Base-by-base conservation (phyloP, 2,329 filamentous ascomycete genomes). In the Verticillium albo-atrum region DNA sequence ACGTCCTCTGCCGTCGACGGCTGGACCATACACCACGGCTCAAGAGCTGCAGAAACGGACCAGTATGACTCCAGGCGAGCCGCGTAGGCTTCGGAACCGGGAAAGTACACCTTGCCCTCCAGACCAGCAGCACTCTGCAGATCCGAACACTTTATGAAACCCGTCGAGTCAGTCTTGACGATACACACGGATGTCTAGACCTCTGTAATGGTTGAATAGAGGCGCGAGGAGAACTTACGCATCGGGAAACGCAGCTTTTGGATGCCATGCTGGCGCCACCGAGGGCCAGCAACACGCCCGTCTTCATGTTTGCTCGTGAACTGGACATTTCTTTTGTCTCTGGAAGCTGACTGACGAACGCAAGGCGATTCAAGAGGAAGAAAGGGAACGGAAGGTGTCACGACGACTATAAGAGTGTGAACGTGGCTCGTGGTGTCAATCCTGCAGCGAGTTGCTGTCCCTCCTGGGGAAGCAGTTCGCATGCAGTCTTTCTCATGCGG, bases 1-100 rank as follows among this genome's bases (percentile, higher is more conserved):
- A 77, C 74, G 60, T 79, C 75, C 6, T 71, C 61, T 6, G 71
- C 63, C 1, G 69, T 68, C 28, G 64, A 60, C 2, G 74, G 74
- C 55, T 73, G 62, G 7, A 69, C 71, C 63, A 75, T 71, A 51
- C 75, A 76, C 67, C 71, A 72, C 6, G 74, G 70, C 4, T 66
- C 57, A 27, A 75, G 61, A 7, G 72, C 72, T 2, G 74, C 74
- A 34, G 71, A 72, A 35, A 64, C 60, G 5, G 74, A 75, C 70
- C 71, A 76, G 66, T 75, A 76, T 1, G 71, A 68, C 26, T 66
- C 63, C 56, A 75, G 66, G 6, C 72, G 70, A 9, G 66, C 66
- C 28, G 62, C 56, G 54, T 73, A 75, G 17, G 64, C 64, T 20
- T 58, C 58, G 3, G 67, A 67, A 23, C 67, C 61, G 6, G 69